Percentiles rank a stretch among this genome's conserved stretches.
phyloP scores from a whole-genome alignment of 345 rosid genomes.

The Citrus sinensis region DVS_A1.0 CM039163.1:43524001-43524500 shows the following conservation, averaged over 20 bases:
- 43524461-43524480: constrained; percentile 4
- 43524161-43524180: background rate
- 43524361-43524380: background rate
- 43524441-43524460: background rate
- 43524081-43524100: background rate
- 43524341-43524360: background rate
- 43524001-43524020: background rate
- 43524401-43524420: too few species aligned
- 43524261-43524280: background rate
- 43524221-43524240: background rate
- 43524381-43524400: background rate
- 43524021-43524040: background rate
- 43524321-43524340: background rate
- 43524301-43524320: background rate
- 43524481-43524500: constrained; percentile 15
- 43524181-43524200: background rate
- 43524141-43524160: background rate
- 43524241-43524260: background rate
- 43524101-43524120: background rate
- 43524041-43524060: background rate
- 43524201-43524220: background rate
- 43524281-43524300: background rate
- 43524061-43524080: background rate
- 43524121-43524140: background rate
- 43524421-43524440: background rate